Evolutionary conservation across 2,329 filamentous ascomycete genomes (phyloP).

Genomic region (Venturia carpophila): DNA sequence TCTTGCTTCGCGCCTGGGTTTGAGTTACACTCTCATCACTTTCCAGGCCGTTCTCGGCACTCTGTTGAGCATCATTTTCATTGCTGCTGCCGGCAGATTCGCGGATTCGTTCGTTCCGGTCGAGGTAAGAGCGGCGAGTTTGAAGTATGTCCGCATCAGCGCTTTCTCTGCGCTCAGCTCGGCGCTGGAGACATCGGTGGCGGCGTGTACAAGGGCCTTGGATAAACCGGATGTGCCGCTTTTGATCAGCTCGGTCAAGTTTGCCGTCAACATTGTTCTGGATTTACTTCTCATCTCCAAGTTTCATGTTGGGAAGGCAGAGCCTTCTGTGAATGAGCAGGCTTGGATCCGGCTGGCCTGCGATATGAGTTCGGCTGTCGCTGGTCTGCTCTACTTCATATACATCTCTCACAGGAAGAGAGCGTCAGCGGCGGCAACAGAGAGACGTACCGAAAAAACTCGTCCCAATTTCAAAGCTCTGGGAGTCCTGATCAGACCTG

Average conservation of each 20-base stretch:
- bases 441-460: background rate
- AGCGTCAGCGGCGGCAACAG: background rate
- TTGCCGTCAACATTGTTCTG: constrained; percentile 58
- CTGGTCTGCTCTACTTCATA: constrained; percentile 54
- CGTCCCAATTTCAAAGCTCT: constrained; percentile 40
- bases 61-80: constrained; percentile 53
- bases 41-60: constrained; percentile 50
- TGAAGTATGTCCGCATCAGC: constrained; percentile 58
- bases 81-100: constrained; percentile 47
- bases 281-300: constrained; percentile 60
- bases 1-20: constrained; percentile 44
- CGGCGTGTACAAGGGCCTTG: constrained; percentile 54
- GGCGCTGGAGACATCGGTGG: constrained; percentile 55
- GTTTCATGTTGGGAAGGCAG: constrained; percentile 50
- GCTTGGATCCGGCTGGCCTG: constrained; percentile 56
- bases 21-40: constrained; percentile 52
- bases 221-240: constrained; percentile 64
- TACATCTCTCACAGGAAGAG: constrained; percentile 31
- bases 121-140: constrained; percentile 47
- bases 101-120: constrained; percentile 55
- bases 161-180: constrained; percentile 56
- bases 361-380: constrained; percentile 47
- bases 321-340: constrained; percentile 56
- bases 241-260: constrained; percentile 56
- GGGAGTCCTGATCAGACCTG: constrained; percentile 47